Evolutionary conservation across 139 green algal genomes (phyloP).

Genomic region (Tetradesmus obliquus): DNA sequence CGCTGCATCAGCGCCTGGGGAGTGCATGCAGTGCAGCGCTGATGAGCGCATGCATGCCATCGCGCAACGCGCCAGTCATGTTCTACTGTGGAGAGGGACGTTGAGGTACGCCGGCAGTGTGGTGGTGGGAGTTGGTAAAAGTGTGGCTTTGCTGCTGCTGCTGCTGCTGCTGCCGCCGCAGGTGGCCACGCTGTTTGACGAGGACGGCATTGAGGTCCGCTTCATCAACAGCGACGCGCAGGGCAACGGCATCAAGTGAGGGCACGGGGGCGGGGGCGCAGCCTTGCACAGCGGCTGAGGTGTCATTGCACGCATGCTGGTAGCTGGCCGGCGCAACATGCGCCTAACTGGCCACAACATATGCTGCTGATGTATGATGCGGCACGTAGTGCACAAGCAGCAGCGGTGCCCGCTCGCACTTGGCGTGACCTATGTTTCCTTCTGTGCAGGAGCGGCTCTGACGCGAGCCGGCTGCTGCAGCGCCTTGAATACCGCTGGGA

Average conservation of each 20-base stretch:
- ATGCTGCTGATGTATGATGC: too few relatives aligned
- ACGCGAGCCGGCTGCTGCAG: constrained; percentile 27
- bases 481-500: constrained; percentile 37
- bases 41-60: too few relatives aligned
- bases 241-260: constrained; percentile 46
- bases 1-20: too few relatives aligned
- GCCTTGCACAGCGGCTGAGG: neutral
- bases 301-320: neutral
- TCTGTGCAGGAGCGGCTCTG: neutral
- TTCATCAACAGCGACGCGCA: constrained; percentile 46
- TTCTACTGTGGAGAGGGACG: too few relatives aligned
- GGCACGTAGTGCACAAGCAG: too few relatives aligned
- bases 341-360: too few relatives aligned
- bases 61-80: too few relatives aligned
- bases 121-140: too few relatives aligned
- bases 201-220: constrained; percentile 45
- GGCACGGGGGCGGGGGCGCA: neutral
- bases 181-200: constrained; percentile 46
- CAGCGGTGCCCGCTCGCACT: too few relatives aligned
- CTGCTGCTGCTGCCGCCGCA: neutral
- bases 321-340: neutral
- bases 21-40: too few relatives aligned
- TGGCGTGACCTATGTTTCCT: neutral
- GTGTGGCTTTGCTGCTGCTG: neutral
- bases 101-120: too few relatives aligned